Evolutionary conservation across 192 early-diverging fungal species (phyloP).

Genomic region (Umbelopsis isabellina): DNA sequence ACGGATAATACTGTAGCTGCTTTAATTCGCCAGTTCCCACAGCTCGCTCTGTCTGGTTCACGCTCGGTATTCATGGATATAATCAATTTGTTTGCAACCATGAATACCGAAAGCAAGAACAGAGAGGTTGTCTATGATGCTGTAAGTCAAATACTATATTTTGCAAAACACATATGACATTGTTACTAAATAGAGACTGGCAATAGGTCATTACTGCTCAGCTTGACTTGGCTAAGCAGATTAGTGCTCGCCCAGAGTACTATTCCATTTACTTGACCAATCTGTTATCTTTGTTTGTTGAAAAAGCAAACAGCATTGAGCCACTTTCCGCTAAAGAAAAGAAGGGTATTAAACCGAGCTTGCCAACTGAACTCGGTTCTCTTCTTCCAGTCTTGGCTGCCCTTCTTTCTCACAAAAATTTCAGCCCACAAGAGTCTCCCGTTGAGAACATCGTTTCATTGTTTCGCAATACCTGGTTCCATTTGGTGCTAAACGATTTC

Average conservation of each 20-base stretch:
- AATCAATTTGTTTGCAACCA: slow-evolving; percentile 50
- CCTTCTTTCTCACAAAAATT: slow-evolving; percentile 61
- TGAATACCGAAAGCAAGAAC: slow-evolving; percentile 41
- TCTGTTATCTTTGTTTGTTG: slow-evolving; percentile 60
- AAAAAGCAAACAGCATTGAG: slow-evolving; percentile 64
- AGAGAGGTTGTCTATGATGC: slow-evolving; percentile 48
- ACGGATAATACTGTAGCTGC: slow-evolving; percentile 51
- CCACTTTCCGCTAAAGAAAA: slow-evolving; percentile 43
- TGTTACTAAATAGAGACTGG: background rate
- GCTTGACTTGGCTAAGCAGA: slow-evolving; percentile 50
- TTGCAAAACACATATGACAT: background rate
- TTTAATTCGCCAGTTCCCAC: slow-evolving; percentile 59
- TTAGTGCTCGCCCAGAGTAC: slow-evolving; percentile 56
- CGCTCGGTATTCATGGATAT: slow-evolving; percentile 63
- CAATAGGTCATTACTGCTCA: slow-evolving; percentile 50
- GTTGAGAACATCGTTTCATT: slow-evolving; percentile 65
- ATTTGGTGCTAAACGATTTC: slow-evolving; percentile 78
- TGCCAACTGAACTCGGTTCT: slow-evolving; percentile 55
- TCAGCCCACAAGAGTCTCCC: slow-evolving; percentile 57
- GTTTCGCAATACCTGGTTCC: slow-evolving; percentile 94
- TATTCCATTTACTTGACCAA: slow-evolving; percentile 55
- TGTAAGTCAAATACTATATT: slow-evolving; percentile 36
- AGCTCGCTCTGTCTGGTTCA: slow-evolving; percentile 63
- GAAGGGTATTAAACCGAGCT: slow-evolving; percentile 45
- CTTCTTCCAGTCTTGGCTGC: slow-evolving; percentile 64